Evolutionary conservation across 768 basidiomycete species (phyloP).

Genomic region (Pleurotus eryngii): DNA sequence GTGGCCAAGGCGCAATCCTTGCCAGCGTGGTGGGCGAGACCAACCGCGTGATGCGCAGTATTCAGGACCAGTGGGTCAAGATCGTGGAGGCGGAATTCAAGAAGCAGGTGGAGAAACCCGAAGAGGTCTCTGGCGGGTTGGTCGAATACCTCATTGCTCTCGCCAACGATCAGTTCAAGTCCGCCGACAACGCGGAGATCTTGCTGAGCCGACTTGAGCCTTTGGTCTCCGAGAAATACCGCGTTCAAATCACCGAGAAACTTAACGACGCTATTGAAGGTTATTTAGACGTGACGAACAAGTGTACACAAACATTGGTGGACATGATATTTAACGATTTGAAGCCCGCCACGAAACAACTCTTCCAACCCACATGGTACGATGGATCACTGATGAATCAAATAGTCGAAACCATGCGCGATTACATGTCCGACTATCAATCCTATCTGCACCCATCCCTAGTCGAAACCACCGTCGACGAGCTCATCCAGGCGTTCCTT

Average conservation of each 20-base stretch:
- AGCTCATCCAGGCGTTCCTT: constrained; percentile 87
- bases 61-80: constrained; percentile 86
- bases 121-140: constrained; percentile 82
- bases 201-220: constrained; percentile 84
- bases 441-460: constrained; percentile 86
- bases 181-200: constrained; percentile 89
- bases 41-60: constrained; percentile 83
- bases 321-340: constrained; percentile 95
- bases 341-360: constrained; percentile 76
- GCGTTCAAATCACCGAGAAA: constrained; percentile 73
- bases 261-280: constrained; percentile 98
- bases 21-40: constrained; percentile 86
- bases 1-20: constrained; percentile 91
- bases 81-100: constrained; percentile 82
- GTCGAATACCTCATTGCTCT: constrained; percentile 96
- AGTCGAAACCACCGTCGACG: constrained; percentile 88
- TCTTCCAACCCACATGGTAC: constrained; percentile 89
- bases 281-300: constrained; percentile 96
- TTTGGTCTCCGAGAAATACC: constrained; percentile 91
- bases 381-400: constrained; percentile 76
- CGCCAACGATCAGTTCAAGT: constrained; percentile 97
- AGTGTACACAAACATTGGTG: constrained; percentile 92
- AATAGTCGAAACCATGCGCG: constrained; percentile 92
- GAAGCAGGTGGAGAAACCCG: constrained; percentile 83
- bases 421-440: constrained; percentile 96